A percentile compares a stretch with the other conserved stretches of the same genome.
These are phyloP conservation scores for Aureobasidium sp. DNA, from an alignment of 2,329 filamentous ascomycete genomes.

Conservation along the genomic window DNA sequence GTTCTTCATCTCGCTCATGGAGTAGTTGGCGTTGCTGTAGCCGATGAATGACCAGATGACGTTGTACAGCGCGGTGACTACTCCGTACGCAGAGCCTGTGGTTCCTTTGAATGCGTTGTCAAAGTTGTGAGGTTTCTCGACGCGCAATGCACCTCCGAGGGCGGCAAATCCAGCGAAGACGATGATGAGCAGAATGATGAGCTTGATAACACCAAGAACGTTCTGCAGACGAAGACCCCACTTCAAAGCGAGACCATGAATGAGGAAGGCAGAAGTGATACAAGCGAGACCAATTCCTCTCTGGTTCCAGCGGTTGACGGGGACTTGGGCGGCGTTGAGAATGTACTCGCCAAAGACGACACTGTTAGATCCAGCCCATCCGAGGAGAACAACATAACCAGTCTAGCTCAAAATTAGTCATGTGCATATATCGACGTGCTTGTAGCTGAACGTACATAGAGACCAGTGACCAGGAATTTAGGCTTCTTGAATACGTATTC, in stretches of 20 bases:
- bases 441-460: conserved; percentile 38
- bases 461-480: conserved; percentile 52
- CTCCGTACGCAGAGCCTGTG: conserved; percentile 57
- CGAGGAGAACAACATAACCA: conserved; percentile 56
- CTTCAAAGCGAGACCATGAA: conserved; percentile 57
- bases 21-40: conserved; percentile 61
- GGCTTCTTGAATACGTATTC: conserved; percentile 57
- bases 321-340: conserved; percentile 55
- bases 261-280: conserved; percentile 57
- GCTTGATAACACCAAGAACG: conserved; percentile 57
- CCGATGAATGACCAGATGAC: conserved; percentile 66
- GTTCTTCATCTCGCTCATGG: conserved; percentile 53
- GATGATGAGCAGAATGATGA: conserved; percentile 59
- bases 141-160: conserved; percentile 43
- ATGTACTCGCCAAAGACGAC: conserved; percentile 67
- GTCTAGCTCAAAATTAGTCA: conserved; percentile 14
- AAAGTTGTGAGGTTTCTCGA: conserved; percentile 58
- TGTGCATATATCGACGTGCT: not conserved
- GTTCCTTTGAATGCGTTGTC: conserved; percentile 58
- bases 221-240: conserved; percentile 65
- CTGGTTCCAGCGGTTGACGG: conserved; percentile 61
- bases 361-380: conserved; percentile 59
- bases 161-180: conserved; percentile 55
- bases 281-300: conserved; percentile 60
- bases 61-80: conserved; percentile 65